phyloP scores from a whole-genome alignment of 441 rosid species.

The Syzygium syzygioides region DNA sequence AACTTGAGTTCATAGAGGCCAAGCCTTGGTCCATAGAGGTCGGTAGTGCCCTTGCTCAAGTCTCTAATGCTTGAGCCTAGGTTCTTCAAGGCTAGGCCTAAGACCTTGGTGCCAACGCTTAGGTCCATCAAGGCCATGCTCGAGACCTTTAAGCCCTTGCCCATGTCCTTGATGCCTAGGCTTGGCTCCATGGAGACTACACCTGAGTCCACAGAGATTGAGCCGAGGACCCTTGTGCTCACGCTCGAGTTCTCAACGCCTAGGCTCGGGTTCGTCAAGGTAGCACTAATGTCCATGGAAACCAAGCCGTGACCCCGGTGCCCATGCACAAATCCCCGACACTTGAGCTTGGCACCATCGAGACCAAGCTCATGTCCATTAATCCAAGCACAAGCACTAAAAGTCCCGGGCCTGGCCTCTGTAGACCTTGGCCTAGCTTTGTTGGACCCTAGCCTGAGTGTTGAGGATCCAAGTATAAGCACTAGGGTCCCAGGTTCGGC shows the following conservation, averaged over 20 bases:
- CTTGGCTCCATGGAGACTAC: too few relatives aligned
- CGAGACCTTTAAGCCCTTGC: not conserved
- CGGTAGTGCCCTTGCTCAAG: not conserved
- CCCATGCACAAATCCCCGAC: not conserved
- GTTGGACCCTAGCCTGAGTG: not conserved
- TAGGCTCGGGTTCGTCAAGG: not conserved
- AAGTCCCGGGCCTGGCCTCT: not conserved
- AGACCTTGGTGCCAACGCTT: not conserved
- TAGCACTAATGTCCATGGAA: not conserved
- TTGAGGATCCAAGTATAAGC: not conserved
- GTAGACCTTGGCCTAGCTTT: not conserved
- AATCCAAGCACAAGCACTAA: not conserved
- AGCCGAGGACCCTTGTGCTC: not conserved
- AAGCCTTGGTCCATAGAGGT: not conserved
- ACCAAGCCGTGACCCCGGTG: fast-evolving
- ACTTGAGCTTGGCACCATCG: not conserved
- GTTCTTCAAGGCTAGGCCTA: not conserved
- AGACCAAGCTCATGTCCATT: not conserved
- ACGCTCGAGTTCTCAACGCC: not conserved
- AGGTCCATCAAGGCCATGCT: not conserved
- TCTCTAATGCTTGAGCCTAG: fast-evolving
- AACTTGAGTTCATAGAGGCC: not conserved
- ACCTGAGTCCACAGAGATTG: not conserved
- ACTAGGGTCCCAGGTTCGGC: not conserved
- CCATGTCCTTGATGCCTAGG: not conserved